Evolutionary conservation across 2,329 filamentous ascomycete species (phyloP).

Genomic region (Ascochyta lentis): DNA sequence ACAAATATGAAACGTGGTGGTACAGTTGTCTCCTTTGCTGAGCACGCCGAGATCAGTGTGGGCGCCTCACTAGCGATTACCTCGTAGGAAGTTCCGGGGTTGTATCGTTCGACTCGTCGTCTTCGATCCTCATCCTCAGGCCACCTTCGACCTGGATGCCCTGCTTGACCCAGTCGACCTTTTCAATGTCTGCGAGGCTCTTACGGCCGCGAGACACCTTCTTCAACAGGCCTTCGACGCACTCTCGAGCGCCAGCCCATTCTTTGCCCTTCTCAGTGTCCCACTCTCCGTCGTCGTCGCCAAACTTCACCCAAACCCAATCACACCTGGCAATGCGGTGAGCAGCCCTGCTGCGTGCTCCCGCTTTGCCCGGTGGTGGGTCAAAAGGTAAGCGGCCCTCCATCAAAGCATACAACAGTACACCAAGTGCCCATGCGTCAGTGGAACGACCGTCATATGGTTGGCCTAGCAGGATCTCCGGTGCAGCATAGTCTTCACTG

Average conservation of each 20-base stretch:
- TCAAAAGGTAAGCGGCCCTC: conserved; percentile 95
- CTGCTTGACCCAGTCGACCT: conserved; percentile 75
- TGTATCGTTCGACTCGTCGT: conserved; percentile 40
- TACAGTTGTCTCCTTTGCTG: background rate
- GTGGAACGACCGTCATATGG: conserved; percentile 91
- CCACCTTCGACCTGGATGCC: conserved; percentile 73
- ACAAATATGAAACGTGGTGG: conserved; percentile 9
- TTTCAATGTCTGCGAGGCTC: conserved; percentile 74
- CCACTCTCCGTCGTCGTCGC: conserved; percentile 84
- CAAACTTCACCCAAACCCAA: conserved; percentile 92
- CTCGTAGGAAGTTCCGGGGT: conserved; percentile 24
- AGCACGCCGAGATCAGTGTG: background rate
- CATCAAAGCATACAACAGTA: conserved; percentile 89
- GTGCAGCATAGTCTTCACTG: conserved; percentile 95
- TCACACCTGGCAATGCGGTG: conserved; percentile 96
- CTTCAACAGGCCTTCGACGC: conserved; percentile 84
- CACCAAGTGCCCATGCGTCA: conserved; percentile 94
- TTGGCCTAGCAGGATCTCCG: conserved; percentile 94
- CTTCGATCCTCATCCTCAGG: conserved; percentile 60
- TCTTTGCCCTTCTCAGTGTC: conserved; percentile 70
- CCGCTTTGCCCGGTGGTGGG: conserved; percentile 79
- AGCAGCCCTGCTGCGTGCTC: conserved; percentile 76
- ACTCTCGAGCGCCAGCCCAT: conserved; percentile 76
- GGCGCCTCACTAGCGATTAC: conserved; percentile 41
- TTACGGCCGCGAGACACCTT: conserved; percentile 78